Conservation (phyloP, 768 basidiomycete genomes). For the Scleroderma bovista region DNA sequence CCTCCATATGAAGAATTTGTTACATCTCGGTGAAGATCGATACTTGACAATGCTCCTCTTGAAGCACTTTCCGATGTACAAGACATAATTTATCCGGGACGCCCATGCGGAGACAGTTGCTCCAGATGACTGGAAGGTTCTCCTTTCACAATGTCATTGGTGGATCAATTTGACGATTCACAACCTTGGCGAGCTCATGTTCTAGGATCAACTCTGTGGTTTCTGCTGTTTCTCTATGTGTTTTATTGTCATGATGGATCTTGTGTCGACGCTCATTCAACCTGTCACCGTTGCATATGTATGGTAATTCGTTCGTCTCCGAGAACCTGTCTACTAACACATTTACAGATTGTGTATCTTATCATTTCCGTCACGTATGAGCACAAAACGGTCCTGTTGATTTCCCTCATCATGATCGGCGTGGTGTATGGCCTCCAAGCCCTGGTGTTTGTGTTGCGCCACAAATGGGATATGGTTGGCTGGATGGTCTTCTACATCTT, state of each 20-base stretch:
- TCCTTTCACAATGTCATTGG: constrained; percentile 93
- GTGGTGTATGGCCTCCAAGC: too few species aligned
- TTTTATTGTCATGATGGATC: constrained; percentile 98
- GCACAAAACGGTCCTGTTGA: too few species aligned
- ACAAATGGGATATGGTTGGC: constrained; percentile 88
- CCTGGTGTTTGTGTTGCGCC: too few species aligned
- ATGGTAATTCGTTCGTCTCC: constrained; percentile 94
- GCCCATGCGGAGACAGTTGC: constrained; percentile 99
- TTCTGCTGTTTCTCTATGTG: constrained; percentile 99
- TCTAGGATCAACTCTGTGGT: constrained; percentile 97
- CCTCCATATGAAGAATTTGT: constrained; percentile 97
- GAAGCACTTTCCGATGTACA: constrained; percentile 99
- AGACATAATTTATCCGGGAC: constrained; percentile 98
- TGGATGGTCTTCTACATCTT: constrained; percentile 99
- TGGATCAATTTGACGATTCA: constrained; percentile 99
- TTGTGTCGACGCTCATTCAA: constrained; percentile 91
- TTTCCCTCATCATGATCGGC: too few species aligned
- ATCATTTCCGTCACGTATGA: too few species aligned
- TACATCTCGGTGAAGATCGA: constrained; percentile 97
- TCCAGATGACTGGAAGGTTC: constrained; percentile 90
- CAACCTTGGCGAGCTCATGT: constrained; percentile 89
- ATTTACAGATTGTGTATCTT: too few species aligned
- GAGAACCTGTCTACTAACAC: too few species aligned
- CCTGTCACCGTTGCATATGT: too few species aligned
- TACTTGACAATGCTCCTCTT: constrained; percentile 96